Percentiles rank a stretch among this genome's conserved stretches.
These are phyloP conservation scores for Logfia minima DNA, from an alignment of 129 eudicot genomes.

Conservation along the genomic window DNA sequence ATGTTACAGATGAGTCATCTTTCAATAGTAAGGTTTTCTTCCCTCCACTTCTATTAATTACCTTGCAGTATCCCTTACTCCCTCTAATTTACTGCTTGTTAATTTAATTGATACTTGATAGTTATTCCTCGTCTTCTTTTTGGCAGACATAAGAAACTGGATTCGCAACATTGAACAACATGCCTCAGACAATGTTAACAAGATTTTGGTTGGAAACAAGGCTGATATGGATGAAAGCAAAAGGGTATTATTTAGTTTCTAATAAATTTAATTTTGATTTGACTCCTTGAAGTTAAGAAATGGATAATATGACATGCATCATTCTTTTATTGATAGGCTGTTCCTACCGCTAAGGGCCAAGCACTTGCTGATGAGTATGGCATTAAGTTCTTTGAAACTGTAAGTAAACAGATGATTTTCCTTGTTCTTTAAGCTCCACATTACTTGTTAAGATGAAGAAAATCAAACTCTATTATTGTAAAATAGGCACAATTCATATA, in stretches of 20 bases:
- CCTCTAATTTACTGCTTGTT: neutral
- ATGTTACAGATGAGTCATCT: constrained; percentile 86
- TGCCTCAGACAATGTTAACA: constrained; percentile 69
- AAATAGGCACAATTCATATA: too few species aligned
- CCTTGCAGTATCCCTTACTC: neutral
- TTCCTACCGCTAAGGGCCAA: constrained; percentile 65
- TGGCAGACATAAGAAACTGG: constrained; percentile 62
- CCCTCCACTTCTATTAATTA: neutral
- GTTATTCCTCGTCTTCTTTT: neutral
- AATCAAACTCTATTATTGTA: neutral
- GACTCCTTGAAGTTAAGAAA: neutral
- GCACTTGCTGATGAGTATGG: constrained; percentile 73
- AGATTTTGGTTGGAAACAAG: constrained; percentile 57
- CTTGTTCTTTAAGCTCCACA: neutral
- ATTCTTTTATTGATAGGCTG: constrained; percentile 43
- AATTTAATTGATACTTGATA: neutral
- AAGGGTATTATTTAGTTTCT: constrained; percentile 31
- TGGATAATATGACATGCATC: neutral
- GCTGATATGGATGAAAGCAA: constrained; percentile 71
- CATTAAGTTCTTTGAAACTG: constrained; percentile 65
- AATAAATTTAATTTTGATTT: neutral
- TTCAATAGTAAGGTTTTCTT: constrained; percentile 74
- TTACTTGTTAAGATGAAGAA: neutral
- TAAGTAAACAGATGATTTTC: constrained; percentile 28
- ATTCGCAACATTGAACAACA: constrained; percentile 63